These are phyloP conservation scores for Mortierella polycephala DNA, from an alignment of 371 early-diverging fungal species.

Conservation along the genomic window DNA sequence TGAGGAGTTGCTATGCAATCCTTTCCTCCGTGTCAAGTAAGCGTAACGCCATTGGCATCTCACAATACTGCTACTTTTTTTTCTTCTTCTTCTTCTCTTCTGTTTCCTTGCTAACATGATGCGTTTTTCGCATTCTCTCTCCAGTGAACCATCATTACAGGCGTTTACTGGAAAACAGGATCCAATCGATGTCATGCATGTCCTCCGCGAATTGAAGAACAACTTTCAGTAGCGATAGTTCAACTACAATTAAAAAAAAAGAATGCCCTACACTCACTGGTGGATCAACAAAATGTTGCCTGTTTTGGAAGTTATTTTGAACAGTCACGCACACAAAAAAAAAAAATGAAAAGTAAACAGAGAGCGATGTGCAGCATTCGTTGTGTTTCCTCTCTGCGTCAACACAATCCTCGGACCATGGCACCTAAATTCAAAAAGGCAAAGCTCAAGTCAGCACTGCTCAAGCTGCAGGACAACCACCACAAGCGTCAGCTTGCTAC, in stretches of 20 bases:
- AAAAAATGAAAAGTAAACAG: too few relatives aligned
- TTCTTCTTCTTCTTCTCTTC: not conserved
- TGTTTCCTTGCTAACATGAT: not conserved
- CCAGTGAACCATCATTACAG: slow-evolving; percentile 71
- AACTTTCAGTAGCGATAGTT: slow-evolving; percentile 48
- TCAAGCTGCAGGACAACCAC: slow-evolving; percentile 44
- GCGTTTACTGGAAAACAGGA: slow-evolving; percentile 69
- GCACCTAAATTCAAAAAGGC: slow-evolving; percentile 48
- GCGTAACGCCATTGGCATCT: not conserved
- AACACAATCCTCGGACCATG: slow-evolving; percentile 14
- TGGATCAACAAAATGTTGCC: too few relatives aligned
- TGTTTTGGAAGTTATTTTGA: too few relatives aligned
- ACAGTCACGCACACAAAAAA: too few relatives aligned
- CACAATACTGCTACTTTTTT: not conserved
- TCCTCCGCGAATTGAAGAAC: slow-evolving; percentile 85
- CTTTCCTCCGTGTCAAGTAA: slow-evolving; percentile 84
- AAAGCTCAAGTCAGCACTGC: slow-evolving; percentile 44
- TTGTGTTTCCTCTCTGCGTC: not conserved
- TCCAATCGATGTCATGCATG: slow-evolving; percentile 82
- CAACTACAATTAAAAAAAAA: slow-evolving; percentile 6
- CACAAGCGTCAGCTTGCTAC: slow-evolving; percentile 49
- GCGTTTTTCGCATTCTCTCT: not conserved
- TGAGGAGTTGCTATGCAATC: slow-evolving; percentile 87
- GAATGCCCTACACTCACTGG: not conserved
- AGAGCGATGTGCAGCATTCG: not conserved